A percentile compares a stretch with the other conserved stretches of the same genome.
Evolutionary conservation across 306 rosid genomes (phyloP).

Genomic region (Malus fusca): DNA sequence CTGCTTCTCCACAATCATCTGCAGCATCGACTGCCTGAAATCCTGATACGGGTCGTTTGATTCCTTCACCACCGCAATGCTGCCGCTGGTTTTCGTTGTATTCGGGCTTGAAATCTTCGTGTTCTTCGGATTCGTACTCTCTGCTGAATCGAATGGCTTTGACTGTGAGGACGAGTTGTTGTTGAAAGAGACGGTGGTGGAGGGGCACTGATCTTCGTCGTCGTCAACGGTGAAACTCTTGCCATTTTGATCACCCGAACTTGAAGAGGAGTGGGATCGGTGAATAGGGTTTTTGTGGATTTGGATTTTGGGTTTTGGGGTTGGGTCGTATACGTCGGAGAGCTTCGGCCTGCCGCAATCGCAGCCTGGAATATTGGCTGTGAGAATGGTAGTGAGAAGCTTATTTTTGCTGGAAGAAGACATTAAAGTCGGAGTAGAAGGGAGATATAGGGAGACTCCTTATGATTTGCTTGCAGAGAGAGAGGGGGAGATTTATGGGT

Average conservation of each 20-base stretch:
- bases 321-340: constrained; percentile 35
- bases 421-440: constrained; percentile 17
- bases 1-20: constrained; percentile 44
- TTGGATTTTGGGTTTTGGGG: constrained; percentile 20
- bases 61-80: constrained; percentile 43
- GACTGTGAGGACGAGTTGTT: background rate
- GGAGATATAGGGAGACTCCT: background rate
- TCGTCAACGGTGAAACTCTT: background rate
- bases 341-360: constrained; percentile 34
- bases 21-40: constrained; percentile 38
- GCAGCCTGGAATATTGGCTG: constrained; percentile 29
- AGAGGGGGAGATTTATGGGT: background rate
- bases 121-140: constrained; percentile 5
- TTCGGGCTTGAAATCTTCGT: background rate
- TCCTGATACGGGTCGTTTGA: constrained; percentile 34
- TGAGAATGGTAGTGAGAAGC: constrained; percentile 27
- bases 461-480: background rate
- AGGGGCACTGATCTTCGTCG: constrained; percentile 24
- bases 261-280: constrained; percentile 24
- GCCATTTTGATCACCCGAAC: constrained; percentile 19
- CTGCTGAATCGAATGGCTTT: background rate
- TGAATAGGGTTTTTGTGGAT: constrained; percentile 1
- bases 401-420: constrained; percentile 38
- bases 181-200: constrained; percentile 26
- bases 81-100: constrained; percentile 22